These are phyloP conservation scores for Hypocreales sp. DNA, from an alignment of 2,329 filamentous ascomycete genomes.

Conservation along the genomic window DNA sequence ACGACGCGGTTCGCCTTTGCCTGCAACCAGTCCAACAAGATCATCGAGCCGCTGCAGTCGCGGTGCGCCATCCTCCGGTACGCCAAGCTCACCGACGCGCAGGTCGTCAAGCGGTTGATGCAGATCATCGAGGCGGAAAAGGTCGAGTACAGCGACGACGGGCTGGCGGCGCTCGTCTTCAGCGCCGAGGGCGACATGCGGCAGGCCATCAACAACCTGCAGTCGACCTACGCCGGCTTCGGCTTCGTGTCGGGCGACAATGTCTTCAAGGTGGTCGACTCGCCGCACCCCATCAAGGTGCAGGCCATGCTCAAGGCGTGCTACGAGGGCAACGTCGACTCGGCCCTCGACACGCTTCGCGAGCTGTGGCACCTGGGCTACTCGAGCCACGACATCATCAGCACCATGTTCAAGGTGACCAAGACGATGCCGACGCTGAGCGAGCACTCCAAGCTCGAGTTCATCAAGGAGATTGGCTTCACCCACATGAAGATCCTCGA, in stretches of 20 bases:
- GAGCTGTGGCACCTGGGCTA: slow-evolving; percentile 93
- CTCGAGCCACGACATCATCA: slow-evolving; percentile 97
- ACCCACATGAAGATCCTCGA: slow-evolving; percentile 99
- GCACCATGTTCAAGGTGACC: slow-evolving; percentile 97
- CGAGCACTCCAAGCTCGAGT: slow-evolving; percentile 91
- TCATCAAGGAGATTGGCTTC: slow-evolving; percentile 97
- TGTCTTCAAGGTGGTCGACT: slow-evolving; percentile 94
- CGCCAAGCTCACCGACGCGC: slow-evolving; percentile 77
- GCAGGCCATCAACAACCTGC: slow-evolving; percentile 96
- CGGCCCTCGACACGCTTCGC: slow-evolving; percentile 69
- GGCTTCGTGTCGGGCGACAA: slow-evolving; percentile 96
- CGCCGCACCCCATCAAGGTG: slow-evolving; percentile 93
- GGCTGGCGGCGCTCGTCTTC: slow-evolving; percentile 89
- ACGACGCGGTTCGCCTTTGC: slow-evolving; percentile 96
- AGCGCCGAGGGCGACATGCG: slow-evolving; percentile 97
- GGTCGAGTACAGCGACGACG: slow-evolving; percentile 83
- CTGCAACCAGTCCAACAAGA: slow-evolving; percentile 98
- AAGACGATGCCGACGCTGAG: slow-evolving; percentile 87
- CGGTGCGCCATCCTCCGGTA: slow-evolving; percentile 93
- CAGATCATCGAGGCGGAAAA: slow-evolving; percentile 90
- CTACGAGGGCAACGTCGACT: slow-evolving; percentile 81
- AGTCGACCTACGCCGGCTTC: slow-evolving; percentile 85
- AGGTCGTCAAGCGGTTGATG: slow-evolving; percentile 78
- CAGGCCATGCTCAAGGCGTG: slow-evolving; percentile 98
- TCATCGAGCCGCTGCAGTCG: slow-evolving; percentile 97